Conservation (phyloP, 1,139 yeast species). For the Pichia sp. region DNA sequence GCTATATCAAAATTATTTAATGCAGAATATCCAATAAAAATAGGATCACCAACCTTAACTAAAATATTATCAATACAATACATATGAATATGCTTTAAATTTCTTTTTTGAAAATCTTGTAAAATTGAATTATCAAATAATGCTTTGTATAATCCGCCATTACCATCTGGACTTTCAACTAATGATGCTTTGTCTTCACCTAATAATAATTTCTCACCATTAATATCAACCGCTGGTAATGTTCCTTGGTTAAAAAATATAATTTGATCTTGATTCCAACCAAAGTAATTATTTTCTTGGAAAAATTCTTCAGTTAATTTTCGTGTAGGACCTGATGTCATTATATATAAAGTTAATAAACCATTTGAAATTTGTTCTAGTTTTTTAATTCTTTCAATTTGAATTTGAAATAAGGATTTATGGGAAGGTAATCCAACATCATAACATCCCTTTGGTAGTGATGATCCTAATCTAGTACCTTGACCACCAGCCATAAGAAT, state of each 20-base stretch:
- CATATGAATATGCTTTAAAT: constrained; percentile 87
- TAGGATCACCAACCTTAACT: constrained; percentile 92
- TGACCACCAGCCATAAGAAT: constrained; percentile 97
- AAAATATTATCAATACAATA: constrained; percentile 94
- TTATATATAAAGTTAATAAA: constrained; percentile 75
- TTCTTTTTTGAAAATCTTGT: constrained; percentile 60
- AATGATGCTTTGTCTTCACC: constrained; percentile 43
- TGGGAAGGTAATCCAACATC: constrained; percentile 79
- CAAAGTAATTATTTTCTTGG: constrained; percentile 55
- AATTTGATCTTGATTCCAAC: constrained; percentile 54
- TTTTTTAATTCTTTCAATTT: constrained; percentile 74
- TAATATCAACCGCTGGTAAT: constrained; percentile 74
- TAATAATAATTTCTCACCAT: constrained; percentile 66
- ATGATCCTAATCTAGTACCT: constrained; percentile 89
- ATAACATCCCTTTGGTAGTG: constrained; percentile 89
- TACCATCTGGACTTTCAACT: constrained; percentile 94
- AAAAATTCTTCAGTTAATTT: constrained; percentile 70
- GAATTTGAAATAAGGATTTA: constrained; percentile 83
- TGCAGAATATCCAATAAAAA: constrained; percentile 82
- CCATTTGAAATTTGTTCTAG: constrained; percentile 44
- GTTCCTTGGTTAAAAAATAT: constrained; percentile 91
- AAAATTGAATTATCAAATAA: constrained; percentile 58
- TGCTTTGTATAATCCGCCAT: constrained; percentile 94
- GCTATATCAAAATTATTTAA: constrained; percentile 64
- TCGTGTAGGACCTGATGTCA: constrained; percentile 94